Conservation (phyloP, 202 grass and related monocot species). For the Schoenoplectus tabernaemontani region DNA sequence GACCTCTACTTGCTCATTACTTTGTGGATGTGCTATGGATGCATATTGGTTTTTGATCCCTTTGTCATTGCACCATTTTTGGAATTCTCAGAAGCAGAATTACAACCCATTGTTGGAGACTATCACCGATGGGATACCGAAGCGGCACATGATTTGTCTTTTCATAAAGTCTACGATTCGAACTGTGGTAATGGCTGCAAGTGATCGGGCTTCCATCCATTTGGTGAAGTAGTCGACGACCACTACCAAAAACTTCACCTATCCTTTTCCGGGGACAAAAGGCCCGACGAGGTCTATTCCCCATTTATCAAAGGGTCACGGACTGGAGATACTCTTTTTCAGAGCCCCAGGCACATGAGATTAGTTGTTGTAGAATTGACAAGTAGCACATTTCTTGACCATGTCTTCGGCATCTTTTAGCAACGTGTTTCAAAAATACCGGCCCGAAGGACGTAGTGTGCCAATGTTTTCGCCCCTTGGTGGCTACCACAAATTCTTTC, state of each 20-base stretch:
- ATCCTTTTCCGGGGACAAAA: neutral
- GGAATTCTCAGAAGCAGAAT: neutral
- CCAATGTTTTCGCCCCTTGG: too few species aligned
- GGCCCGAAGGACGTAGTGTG: too few species aligned
- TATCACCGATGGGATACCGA: neutral
- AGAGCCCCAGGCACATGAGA: too few species aligned
- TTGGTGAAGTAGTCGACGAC: neutral
- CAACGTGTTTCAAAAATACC: too few species aligned
- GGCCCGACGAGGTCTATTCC: neutral
- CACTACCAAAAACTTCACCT: neutral
- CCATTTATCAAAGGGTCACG: too few species aligned
- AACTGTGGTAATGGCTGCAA: too few species aligned
- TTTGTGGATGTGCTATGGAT: neutral
- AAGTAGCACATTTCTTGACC: too few species aligned
- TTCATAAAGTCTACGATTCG: neutral
- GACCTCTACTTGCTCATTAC: neutral
- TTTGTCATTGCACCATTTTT: neutral
- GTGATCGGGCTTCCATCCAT: too few species aligned
- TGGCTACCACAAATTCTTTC: too few species aligned
- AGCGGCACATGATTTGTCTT: neutral
- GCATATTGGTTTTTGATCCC: neutral
- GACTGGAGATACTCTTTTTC: too few species aligned
- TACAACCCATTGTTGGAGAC: neutral
- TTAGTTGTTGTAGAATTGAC: too few species aligned
- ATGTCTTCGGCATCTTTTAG: too few species aligned